Evolutionary conservation across 345 rosid genomes (phyloP).

Genomic region (Odontarrhena argentea): DNA sequence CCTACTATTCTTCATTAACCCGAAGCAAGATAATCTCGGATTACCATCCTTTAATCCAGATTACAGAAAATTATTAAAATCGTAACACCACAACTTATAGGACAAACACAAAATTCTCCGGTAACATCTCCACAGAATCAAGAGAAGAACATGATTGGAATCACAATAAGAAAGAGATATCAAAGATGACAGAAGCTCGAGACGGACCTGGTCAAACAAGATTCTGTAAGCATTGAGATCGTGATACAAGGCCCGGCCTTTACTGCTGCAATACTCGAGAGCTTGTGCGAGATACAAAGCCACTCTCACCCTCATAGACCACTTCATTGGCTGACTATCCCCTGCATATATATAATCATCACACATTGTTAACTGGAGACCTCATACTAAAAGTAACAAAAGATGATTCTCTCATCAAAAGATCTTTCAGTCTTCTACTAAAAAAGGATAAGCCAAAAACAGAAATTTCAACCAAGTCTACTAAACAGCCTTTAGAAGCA

Average conservation of each 20-base stretch:
- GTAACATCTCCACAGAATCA: neutral
- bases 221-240: constrained; percentile 86
- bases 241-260: constrained; percentile 79
- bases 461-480: constrained; percentile 15
- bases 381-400: constrained; percentile 7
- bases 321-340: constrained; percentile 88
- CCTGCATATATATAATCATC: constrained; percentile 46
- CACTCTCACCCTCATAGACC: constrained; percentile 90
- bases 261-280: constrained; percentile 71
- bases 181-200: constrained; percentile 13
- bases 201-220: constrained; percentile 72
- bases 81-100: neutral
- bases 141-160: neutral
- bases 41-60: constrained; percentile 62
- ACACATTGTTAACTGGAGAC: constrained; percentile 10
- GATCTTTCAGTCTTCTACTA: constrained; percentile 7
- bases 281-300: constrained; percentile 83
- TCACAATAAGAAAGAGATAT: constrained; percentile 2
- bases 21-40: constrained; percentile 84
- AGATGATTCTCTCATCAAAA: neutral
- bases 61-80: constrained; percentile 16
- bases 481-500: constrained; percentile 8
- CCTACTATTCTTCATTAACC: constrained; percentile 90
- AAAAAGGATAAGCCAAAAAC: constrained; percentile 2
- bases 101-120: constrained; percentile 1